phyloP scores from a whole-genome alignment of 169 alveolate genomes.

The Condylostoma magnum region DNA sequence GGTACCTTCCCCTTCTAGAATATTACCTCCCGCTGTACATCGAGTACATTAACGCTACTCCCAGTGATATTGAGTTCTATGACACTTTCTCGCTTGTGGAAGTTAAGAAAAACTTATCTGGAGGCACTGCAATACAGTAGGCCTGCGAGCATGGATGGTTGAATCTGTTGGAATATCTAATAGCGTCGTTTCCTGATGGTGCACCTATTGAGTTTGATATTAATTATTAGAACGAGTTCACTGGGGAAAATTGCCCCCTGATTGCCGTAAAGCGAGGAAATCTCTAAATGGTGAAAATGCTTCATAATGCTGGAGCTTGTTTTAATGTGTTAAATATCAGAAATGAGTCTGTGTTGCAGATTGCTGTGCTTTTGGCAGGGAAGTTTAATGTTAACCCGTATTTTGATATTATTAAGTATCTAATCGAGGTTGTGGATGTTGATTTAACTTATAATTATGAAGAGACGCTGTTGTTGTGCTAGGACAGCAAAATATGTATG shows the following conservation, averaged over 20 bases:
- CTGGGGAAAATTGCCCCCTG: constrained; percentile 22
- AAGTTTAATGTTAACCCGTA: neutral
- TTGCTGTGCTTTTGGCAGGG: neutral
- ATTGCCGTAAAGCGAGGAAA: constrained; percentile 8
- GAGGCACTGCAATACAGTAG: neutral
- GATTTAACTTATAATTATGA: constrained; percentile 1
- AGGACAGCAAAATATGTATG: neutral
- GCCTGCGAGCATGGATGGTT: constrained; percentile 25
- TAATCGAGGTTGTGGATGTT: constrained; percentile 2
- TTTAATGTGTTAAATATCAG: neutral
- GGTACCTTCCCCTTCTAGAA: constrained; percentile 9
- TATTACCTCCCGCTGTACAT: constrained; percentile 19
- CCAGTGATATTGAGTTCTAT: neutral
- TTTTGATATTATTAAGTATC: constrained; percentile 11
- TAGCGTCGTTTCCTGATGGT: too few species aligned
- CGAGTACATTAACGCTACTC: neutral
- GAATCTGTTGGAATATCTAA: too few species aligned
- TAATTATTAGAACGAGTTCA: neutral
- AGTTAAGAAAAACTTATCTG: neutral
- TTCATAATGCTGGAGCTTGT: neutral
- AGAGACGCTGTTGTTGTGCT: constrained; percentile 18
- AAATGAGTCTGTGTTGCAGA: constrained; percentile 15
- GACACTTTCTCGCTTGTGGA: neutral
- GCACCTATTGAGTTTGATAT: constrained; percentile 23
- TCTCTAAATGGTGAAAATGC: constrained; percentile 2